Conservation (phyloP, 768 basidiomycete genomes). For the Suillus sp. region DNA sequence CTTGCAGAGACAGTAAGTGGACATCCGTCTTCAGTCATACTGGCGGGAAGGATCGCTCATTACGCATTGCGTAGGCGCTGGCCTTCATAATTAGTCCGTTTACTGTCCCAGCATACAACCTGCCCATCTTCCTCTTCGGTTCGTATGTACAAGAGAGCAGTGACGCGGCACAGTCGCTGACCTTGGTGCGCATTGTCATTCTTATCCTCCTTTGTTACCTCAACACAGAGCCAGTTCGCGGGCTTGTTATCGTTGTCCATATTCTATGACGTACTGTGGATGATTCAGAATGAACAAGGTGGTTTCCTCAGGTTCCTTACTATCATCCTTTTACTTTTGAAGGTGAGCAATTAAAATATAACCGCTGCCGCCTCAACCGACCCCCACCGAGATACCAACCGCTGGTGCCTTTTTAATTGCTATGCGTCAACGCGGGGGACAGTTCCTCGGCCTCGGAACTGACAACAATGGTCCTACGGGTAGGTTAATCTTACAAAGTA, state of each 20-base stretch:
- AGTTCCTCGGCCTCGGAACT: constrained; percentile 53
- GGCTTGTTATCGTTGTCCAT: constrained; percentile 61
- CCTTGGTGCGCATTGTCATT: constrained; percentile 48
- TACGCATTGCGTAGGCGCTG: constrained; percentile 45
- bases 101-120: constrained; percentile 67
- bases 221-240: constrained; percentile 53
- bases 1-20: constrained; percentile 59
- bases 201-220: background rate
- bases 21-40: background rate
- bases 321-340: constrained; percentile 56
- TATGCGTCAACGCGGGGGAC: constrained; percentile 59
- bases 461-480: constrained; percentile 62
- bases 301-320: constrained; percentile 58
- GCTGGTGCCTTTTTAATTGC: constrained; percentile 51
- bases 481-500: constrained; percentile 24
- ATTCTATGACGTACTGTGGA: constrained; percentile 74
- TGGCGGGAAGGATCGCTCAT: background rate
- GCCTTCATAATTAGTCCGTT: constrained; percentile 62
- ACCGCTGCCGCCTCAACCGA: background rate
- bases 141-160: constrained; percentile 68
- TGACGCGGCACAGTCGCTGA: constrained; percentile 65
- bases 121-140: constrained; percentile 84
- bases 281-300: constrained; percentile 55
- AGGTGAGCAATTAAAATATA: constrained; percentile 40
- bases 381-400: constrained; percentile 54